Conservation (phyloP, 2,329 filamentous ascomycete genomes). For the Penicillium sp. region DNA sequence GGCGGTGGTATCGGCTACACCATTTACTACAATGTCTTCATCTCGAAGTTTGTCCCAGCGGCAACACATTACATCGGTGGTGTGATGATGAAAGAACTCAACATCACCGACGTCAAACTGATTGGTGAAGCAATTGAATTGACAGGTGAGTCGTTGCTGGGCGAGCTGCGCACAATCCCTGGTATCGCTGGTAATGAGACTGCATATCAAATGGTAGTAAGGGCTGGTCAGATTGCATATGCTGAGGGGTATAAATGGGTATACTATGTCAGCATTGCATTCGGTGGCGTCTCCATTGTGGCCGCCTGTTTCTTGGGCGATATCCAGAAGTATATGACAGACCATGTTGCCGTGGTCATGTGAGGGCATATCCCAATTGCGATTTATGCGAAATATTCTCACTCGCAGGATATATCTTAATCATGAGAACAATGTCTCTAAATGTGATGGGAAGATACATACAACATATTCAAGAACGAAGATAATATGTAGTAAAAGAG, state of each 20-base stretch:
- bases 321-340: constrained; percentile 57
- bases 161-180: constrained; percentile 48
- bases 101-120: constrained; percentile 48
- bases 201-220: constrained; percentile 52
- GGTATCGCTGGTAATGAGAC: constrained; percentile 53
- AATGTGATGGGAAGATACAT: background rate
- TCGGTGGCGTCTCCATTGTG: constrained; percentile 57
- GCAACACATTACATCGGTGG: constrained; percentile 50
- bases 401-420: background rate
- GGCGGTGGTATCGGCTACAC: constrained; percentile 64
- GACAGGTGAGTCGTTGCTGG: constrained; percentile 52
- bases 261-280: constrained; percentile 62
- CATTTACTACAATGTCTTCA: constrained; percentile 54
- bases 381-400: background rate
- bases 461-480: background rate
- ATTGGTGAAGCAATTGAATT: constrained; percentile 53
- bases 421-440: background rate
- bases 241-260: constrained; percentile 59
- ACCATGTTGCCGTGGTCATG: constrained; percentile 56
- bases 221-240: constrained; percentile 56
- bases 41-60: constrained; percentile 45
- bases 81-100: constrained; percentile 48
- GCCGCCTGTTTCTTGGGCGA: constrained; percentile 58
- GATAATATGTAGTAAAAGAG: background rate
- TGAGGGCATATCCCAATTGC: constrained; percentile 1